A percentile compares a stretch with the other conserved stretches of the same genome.
These are phyloP conservation scores for Trichocomaceae sp. DNA, from an alignment of 2,329 filamentous ascomycete genomes.

Conservation along the genomic window DNA sequence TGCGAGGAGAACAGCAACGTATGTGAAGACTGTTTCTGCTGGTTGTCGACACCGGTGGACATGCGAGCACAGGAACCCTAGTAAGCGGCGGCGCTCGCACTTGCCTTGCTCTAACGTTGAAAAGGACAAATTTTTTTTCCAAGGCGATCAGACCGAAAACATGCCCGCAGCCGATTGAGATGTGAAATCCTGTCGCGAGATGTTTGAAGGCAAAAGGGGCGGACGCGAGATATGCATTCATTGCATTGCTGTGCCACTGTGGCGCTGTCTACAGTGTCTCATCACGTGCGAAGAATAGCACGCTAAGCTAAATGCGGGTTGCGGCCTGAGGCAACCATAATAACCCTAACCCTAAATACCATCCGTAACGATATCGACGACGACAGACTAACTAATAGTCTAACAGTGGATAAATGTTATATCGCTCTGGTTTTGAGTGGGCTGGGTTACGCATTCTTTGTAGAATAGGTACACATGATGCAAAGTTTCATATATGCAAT, in stretches of 20 bases:
- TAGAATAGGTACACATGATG: too few relatives aligned
- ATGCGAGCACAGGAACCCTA: constrained; percentile 36
- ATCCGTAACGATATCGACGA: too few relatives aligned
- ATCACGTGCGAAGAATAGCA: too few relatives aligned
- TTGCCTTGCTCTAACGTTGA: neutral
- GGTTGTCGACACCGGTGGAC: constrained; percentile 50
- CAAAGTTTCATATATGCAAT: too few relatives aligned
- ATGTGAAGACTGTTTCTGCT: constrained; percentile 47
- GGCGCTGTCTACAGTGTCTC: neutral
- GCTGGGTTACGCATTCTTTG: too few relatives aligned
- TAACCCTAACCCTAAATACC: too few relatives aligned
- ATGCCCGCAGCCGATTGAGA: neutral
- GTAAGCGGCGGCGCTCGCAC: neutral
- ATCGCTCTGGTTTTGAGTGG: too few relatives aligned
- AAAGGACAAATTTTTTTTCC: neutral
- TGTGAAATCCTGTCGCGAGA: neutral
- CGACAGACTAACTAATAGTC: too few relatives aligned
- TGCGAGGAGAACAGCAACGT: constrained; percentile 44
- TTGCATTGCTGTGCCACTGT: neutral
- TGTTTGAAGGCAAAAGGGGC: constrained; percentile 2
- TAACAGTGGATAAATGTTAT: too few relatives aligned
- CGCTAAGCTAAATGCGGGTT: too few relatives aligned
- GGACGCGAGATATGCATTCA: neutral
- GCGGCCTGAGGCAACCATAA: neutral
- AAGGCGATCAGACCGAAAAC: neutral